Evolutionary conservation across 805 yeast genomes (phyloP), one percentile per base, ranked within the genome.

Genomic region (Teunomyces funiuensis): DNA sequence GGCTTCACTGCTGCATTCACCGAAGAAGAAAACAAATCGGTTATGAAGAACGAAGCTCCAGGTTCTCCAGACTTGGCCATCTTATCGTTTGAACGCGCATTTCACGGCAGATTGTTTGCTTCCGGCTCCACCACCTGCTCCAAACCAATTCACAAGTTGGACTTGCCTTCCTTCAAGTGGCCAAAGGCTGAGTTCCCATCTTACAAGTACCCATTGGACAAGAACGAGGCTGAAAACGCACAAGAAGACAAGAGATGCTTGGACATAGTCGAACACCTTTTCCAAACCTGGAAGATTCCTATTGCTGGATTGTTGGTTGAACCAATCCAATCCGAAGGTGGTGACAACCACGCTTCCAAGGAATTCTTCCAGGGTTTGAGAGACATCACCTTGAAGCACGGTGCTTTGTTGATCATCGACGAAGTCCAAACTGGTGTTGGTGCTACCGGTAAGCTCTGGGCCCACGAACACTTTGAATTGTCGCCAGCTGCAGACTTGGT

Each of bases 101-200:
- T 90, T 85, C 98, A 90, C 63, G 98, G 98, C 50, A 82, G 98
- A 68, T 69, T 89, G 49, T 88, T 90, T 69, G 98, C 96, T 17
- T 79, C 95, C 41, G 89, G 87, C 33, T 85, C 96, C 5, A 80
- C 88, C 51, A 90, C 98, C 28, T 81, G 96, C 63, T 88, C 97
- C 43, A 91, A 88, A 74, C 96, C 97, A 51, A 79, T 91, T 54
- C 98, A 90, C 75, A 90, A 91, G 72, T 72, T 90, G 65, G 90
- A 84, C 65, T 73, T 91, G 69, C 98, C 98, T 46, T 82, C 96
- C 5, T 90, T 90, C 73, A 80, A 87, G 59, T 90, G 97, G 97
- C 98, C 98, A 60, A 89, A 86, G 64, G 97, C 97, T 42, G 88
- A 88, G 49, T 90, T 83, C 73, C 98, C 98, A 50, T 54, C 76